These are phyloP conservation scores for Entomortierella lignicola DNA, from an alignment of 192 early-diverging fungal genomes.

Conservation along the genomic window DNA sequence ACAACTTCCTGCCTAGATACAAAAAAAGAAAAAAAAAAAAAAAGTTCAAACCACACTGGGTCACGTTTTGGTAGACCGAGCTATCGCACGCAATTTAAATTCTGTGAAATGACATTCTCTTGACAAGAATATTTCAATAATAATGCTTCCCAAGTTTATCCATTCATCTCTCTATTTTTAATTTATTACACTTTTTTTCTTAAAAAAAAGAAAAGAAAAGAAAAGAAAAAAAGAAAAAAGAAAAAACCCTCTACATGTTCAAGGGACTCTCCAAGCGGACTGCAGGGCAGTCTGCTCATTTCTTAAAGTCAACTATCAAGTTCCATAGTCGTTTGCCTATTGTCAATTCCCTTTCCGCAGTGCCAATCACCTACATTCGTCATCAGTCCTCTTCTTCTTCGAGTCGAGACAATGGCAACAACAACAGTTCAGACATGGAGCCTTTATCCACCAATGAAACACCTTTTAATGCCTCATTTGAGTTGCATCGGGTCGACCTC, in stretches of 20 bases:
- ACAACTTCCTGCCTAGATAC: too few species aligned
- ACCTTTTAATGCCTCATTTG: constrained; percentile 32
- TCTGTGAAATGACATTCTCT: too few species aligned
- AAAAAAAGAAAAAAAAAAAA: too few species aligned
- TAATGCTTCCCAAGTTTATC: too few species aligned
- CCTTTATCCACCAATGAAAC: constrained; percentile 14
- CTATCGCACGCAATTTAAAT: not conserved
- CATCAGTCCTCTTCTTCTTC: constrained; percentile 49
- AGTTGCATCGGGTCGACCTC: constrained; percentile 43
- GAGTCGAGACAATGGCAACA: constrained; percentile 35
- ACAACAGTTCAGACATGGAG: constrained; percentile 16
- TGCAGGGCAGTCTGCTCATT: not conserved
- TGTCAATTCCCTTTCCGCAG: not conserved
- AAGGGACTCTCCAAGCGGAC: constrained; percentile 27
- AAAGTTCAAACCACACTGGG: not conserved
- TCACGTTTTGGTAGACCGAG: not conserved
- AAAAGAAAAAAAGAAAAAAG: too few species aligned
- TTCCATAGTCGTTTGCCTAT: not conserved
- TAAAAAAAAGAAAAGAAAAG: not conserved
- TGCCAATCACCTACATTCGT: constrained; percentile 1
- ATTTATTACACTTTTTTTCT: too few species aligned
- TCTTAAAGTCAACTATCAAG: not conserved
- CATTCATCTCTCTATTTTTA: not conserved
- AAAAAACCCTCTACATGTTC: constrained; percentile 33
- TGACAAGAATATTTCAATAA: too few species aligned